phyloP scores from a whole-genome alignment of 371 early-diverging fungal genomes.

The Smittium mucronatum region DNA sequence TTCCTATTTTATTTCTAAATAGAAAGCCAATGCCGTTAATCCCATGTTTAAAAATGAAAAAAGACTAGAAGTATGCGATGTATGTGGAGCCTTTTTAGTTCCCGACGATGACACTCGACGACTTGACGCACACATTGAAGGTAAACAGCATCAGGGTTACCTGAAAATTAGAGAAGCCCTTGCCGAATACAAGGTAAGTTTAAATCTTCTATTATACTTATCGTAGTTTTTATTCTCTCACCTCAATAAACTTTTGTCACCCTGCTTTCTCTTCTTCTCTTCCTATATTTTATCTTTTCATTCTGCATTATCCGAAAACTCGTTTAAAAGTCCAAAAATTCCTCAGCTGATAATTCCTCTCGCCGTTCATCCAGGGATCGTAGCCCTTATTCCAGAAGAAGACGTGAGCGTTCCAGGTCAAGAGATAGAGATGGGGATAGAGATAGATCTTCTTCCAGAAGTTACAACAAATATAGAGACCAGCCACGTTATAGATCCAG shows the following conservation, averaged over 20 bases:
- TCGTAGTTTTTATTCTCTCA: background rate
- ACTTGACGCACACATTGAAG: slow-evolving; percentile 72
- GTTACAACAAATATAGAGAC: background rate
- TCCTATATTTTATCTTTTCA: no score
- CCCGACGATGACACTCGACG: slow-evolving; percentile 68
- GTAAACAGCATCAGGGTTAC: slow-evolving; percentile 83
- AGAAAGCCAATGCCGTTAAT: slow-evolving; percentile 48
- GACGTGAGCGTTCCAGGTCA: background rate
- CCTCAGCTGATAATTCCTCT: background rate
- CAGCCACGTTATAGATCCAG: background rate
- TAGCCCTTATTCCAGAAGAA: background rate
- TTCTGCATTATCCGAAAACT: no score
- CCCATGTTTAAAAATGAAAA: slow-evolving; percentile 59
- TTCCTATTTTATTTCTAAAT: no score
- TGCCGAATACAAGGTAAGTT: slow-evolving; percentile 46
- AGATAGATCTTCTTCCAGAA: background rate
- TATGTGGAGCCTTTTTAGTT: slow-evolving; percentile 80
- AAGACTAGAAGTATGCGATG: slow-evolving; percentile 72
- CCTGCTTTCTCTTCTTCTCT: no score
- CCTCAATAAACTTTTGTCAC: no score
- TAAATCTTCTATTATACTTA: background rate
- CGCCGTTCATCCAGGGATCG: background rate
- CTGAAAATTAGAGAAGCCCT: slow-evolving; percentile 64
- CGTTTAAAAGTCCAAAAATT: no score
- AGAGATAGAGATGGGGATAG: background rate